phyloP scores from a whole-genome alignment of 2,329 filamentous ascomycete genomes.

The Coniochaeta sp. region DNA sequence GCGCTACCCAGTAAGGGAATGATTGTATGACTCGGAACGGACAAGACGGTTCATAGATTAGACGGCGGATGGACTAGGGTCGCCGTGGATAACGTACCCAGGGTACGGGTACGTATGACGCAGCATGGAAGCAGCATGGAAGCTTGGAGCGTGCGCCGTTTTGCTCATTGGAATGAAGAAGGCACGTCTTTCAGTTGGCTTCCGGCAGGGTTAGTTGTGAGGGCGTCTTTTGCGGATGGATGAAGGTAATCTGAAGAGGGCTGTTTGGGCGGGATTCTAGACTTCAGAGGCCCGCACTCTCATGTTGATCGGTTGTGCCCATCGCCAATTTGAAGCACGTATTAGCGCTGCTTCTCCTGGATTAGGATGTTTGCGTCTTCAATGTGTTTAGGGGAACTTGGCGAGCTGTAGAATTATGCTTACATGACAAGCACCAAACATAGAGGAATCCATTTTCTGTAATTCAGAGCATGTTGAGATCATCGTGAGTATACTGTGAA shows the following conservation, averaged over 20 bases:
- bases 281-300: too few relatives aligned
- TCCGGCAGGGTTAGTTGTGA: too few relatives aligned
- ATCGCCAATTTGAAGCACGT: not conserved
- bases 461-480: too few relatives aligned
- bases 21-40: not conserved
- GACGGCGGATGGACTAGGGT: not conserved
- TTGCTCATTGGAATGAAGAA: not conserved
- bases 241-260: too few relatives aligned
- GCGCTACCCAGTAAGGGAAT: slow-evolving; percentile 58
- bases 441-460: too few relatives aligned
- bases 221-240: too few relatives aligned
- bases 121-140: too few relatives aligned
- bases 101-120: not conserved
- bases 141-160: not conserved
- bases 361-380: not conserved
- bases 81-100: not conserved
- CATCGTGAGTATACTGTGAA: too few relatives aligned
- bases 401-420: not conserved
- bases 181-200: not conserved
- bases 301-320: not conserved
- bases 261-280: not conserved
- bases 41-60: not conserved
- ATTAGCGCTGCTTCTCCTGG: not conserved
- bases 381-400: not conserved
- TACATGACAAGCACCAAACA: too few relatives aligned